phyloP scores from a whole-genome alignment of 768 basidiomycete species.

The Boletus rex-veris region DNA sequence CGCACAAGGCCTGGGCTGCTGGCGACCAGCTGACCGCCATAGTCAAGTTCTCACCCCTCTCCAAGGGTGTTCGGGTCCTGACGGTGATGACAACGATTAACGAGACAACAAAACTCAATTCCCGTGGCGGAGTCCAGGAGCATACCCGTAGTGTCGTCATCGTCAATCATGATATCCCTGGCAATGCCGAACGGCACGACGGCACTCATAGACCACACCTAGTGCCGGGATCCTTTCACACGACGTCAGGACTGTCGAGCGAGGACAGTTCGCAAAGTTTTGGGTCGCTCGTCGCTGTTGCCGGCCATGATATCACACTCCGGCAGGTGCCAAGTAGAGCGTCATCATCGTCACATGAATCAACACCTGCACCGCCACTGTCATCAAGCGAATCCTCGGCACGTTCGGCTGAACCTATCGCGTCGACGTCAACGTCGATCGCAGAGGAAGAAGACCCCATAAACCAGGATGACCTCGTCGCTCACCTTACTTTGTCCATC shows the following conservation, averaged over 20 bases:
- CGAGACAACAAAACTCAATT: constrained; percentile 66
- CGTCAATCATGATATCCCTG: constrained; percentile 66
- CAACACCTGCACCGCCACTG: background rate
- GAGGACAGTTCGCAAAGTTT: constrained; percentile 16
- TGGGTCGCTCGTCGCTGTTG: constrained; percentile 9
- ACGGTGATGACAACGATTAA: constrained; percentile 65
- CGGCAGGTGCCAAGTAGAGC: constrained; percentile 11
- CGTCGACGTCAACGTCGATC: background rate
- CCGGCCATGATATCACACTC: constrained; percentile 12
- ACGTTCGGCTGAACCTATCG: constrained; percentile 6
- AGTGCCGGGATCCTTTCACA: background rate
- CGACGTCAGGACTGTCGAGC: constrained; percentile 14
- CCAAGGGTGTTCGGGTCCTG: constrained; percentile 77
- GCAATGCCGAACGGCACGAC: constrained; percentile 39
- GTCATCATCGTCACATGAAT: constrained; percentile 8
- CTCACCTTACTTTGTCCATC: constrained; percentile 56
- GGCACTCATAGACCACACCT: background rate
- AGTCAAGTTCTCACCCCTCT: constrained; percentile 83
- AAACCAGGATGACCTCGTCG: constrained; percentile 49
- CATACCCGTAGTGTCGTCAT: constrained; percentile 58
- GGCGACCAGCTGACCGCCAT: constrained; percentile 81
- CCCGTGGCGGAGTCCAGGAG: constrained; percentile 54
- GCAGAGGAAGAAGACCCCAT: constrained; percentile 25
- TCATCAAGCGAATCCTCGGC: background rate
- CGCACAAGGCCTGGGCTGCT: constrained; percentile 93